These are phyloP conservation scores for Puccinia hordei DNA, from an alignment of 1,284 basidiomycete genomes.

Conservation along the genomic window DNA sequence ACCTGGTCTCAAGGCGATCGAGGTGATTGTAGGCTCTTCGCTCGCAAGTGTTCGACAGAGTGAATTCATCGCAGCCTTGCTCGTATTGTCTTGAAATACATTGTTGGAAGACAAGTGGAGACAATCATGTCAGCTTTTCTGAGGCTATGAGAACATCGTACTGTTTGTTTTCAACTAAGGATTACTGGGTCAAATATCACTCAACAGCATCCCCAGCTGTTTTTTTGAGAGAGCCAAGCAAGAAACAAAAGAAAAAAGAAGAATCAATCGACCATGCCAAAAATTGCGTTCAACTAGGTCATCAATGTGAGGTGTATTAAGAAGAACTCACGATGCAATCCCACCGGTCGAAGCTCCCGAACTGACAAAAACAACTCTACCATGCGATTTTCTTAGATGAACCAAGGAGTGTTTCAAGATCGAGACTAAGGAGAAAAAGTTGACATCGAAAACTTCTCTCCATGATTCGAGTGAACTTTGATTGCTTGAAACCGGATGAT, in stretches of 20 bases:
- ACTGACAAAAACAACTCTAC: slow-evolving; percentile 42
- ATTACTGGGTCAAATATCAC: not conserved
- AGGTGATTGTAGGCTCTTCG: slow-evolving; percentile 36
- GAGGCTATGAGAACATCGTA: not conserved
- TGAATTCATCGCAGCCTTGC: slow-evolving; percentile 50
- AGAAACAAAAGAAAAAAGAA: not conserved
- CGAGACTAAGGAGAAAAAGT: slow-evolving; percentile 43
- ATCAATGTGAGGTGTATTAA: too few relatives aligned
- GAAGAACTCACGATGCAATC: slow-evolving; percentile 26
- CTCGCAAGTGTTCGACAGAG: slow-evolving; percentile 40
- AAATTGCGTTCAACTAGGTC: too few relatives aligned
- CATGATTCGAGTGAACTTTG: not conserved
- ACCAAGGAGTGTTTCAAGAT: slow-evolving; percentile 33
- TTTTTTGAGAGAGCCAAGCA: not conserved
- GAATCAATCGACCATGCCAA: too few relatives aligned
- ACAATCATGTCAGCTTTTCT: not conserved
- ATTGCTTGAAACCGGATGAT: not conserved
- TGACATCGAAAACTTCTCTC: slow-evolving; percentile 41
- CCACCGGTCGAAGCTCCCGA: slow-evolving; percentile 31
- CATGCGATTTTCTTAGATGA: slow-evolving; percentile 3
- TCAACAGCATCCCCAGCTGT: slow-evolving; percentile 12
- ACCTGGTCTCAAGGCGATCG: slow-evolving; percentile 36
- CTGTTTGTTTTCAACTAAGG: not conserved
- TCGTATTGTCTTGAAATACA: slow-evolving; percentile 34
- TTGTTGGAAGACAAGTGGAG: not conserved